phyloP scores from a whole-genome alignment of 1,284 basidiomycete genomes.

The Malassezia slooffiae region DNA sequence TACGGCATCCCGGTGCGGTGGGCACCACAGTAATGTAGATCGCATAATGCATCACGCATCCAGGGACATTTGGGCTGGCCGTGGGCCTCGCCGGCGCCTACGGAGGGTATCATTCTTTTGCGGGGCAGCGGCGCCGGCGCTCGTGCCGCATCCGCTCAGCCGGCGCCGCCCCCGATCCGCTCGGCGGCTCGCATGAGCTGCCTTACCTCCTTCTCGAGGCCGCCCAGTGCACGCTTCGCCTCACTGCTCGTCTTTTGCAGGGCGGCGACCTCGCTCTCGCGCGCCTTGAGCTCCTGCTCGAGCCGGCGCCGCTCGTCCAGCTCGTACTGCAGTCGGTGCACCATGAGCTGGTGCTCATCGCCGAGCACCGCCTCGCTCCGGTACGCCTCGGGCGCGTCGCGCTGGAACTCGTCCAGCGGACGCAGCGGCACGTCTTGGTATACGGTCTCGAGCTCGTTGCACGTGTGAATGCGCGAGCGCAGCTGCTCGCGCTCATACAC shows the following conservation, averaged over 20 bases:
- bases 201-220: too few species aligned
- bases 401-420: background rate
- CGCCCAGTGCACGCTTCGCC: constrained; percentile 4
- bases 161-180: too few species aligned
- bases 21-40: constrained; percentile 1
- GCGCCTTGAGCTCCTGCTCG: constrained; percentile 6
- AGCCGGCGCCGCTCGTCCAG: constrained; percentile 7
- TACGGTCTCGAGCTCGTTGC: constrained; percentile 1
- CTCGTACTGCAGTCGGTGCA: constrained; percentile 1
- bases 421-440: constrained; percentile 9
- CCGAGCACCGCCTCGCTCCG: background rate
- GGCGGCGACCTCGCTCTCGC: background rate
- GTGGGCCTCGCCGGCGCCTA: too few species aligned
- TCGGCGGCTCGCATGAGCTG: too few species aligned
- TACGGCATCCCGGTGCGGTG: constrained; percentile 69
- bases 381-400: background rate
- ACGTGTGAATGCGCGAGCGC: constrained; percentile 7
- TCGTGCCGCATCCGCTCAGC: too few species aligned
- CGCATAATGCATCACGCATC: background rate
- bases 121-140: too few species aligned
- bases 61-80: background rate
- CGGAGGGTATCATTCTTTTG: too few species aligned
- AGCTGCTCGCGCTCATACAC: constrained; percentile 10
- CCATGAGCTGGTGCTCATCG: background rate
- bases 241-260: constrained; percentile 4